Base-by-base conservation (phyloP, 2,329 filamentous ascomycete genomes). In the Didymella segeticola region DNA sequence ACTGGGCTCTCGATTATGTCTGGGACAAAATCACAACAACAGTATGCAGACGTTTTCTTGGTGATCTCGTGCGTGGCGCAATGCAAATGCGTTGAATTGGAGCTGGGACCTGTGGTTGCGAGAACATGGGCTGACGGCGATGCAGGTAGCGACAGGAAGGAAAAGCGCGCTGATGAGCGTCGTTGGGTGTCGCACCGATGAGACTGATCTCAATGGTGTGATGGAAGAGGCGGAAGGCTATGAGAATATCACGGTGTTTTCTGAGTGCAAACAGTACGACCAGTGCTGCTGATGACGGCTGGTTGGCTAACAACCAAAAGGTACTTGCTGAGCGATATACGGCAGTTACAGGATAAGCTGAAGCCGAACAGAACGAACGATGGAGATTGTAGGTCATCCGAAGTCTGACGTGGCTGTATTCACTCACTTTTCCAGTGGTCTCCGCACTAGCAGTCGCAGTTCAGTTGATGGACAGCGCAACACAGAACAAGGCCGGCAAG, bases 1-100 rank as follows among this genome's bases (percentile, higher is more conserved):
- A 97, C 56, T 99, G 89, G 86, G 85, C 86, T 41, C 87, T 98
- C 86, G 86, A 86, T 58, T 99, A 96, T 76, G 84, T 98, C 43
- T 99, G 93, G 93, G 93, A 98, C 80, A 95, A 90, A 72, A 89
- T 96, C 62, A 88, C 88, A 5, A 85, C 84, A 7, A 91, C 87
- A 3, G 88, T 91, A 75, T 76, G 82, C 73, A 73, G 58, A 58
- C 57, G 55, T 56, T 67, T 62, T 37, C 62, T 63, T 56, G 49
- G 55, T 30, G 56, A 63, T 48, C 51, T 63, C 56, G 58, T 61
- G 57, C 58, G 53, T 62, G 36, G n/a, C 33, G 37, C 37, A 36
- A 30, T 29, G 22, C 23, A 4, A 11, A 38, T 52, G 25, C 27
- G 31, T 41, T 42, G 17, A 22, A 25, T 29, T 20, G 10, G 4